Conservation (phyloP, 2,329 filamentous ascomycete genomes). For the Ceratocystis papillata region DNA sequence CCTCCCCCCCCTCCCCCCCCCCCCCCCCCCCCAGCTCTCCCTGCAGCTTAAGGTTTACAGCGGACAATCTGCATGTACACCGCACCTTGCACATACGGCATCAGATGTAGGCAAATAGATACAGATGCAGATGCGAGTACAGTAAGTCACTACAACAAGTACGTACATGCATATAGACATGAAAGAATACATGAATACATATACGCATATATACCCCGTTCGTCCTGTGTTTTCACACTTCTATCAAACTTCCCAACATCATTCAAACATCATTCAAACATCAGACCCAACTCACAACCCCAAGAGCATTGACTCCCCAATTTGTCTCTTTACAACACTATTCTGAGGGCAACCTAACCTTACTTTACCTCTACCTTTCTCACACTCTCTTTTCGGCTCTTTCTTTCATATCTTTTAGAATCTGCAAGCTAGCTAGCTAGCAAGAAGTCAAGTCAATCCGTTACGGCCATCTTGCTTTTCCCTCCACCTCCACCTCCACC, state of each 20-base stretch:
- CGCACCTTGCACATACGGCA: constrained; percentile 14
- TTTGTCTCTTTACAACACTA: too few species aligned
- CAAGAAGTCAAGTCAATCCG: constrained; percentile 14
- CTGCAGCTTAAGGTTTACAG: constrained; percentile 1
- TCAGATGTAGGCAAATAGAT: neutral
- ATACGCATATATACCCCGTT: constrained; percentile 15
- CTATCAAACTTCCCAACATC: constrained; percentile 39
- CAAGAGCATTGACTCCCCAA: constrained; percentile 39
- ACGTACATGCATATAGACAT: neutral
- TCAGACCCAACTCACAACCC: constrained; percentile 70
- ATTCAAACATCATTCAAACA: constrained; percentile 51
- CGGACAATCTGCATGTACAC: constrained; percentile 18
- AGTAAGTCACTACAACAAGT: neutral
- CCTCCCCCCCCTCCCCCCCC: neutral
- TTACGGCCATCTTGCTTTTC: constrained; percentile 16
- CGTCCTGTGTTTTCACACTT: constrained; percentile 25
- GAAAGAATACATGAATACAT: neutral
- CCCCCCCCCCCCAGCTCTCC: neutral
- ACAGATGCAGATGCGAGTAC: neutral
- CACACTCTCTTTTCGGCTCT: constrained; percentile 16
- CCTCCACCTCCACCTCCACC: constrained; percentile 4
- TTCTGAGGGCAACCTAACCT: too few species aligned
- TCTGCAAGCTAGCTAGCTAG: neutral
- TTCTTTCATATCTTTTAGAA: constrained; percentile 16
- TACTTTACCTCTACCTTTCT: too few species aligned